Evolutionary conservation across 1,139 yeast species (phyloP), one percentile per base, ranked within the genome.

Genomic region (Candida sanyaensis): DNA sequence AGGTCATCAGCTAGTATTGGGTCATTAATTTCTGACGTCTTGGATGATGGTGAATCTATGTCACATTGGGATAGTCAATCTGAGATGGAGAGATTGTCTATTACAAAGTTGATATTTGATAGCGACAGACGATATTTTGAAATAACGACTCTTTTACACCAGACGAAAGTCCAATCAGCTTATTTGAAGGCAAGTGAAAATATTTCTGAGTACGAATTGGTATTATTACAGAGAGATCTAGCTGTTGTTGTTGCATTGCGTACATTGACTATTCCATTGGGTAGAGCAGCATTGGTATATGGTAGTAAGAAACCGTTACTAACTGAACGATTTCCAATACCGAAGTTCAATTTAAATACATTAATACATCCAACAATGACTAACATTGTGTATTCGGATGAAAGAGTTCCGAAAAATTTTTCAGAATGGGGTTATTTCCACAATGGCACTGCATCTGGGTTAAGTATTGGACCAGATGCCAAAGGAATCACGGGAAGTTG

Each of bases 351-450:
- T 60, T 81, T 89, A 55, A 81, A 79, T 51, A 80, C 90, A 0
- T 60, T 81, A 24, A 80, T 92, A 44, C 71, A 81, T 13, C 96
- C 97, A 0, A 73, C 76, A 44, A 83, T 84, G 67, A 77, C 83
- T 3, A 87, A 84, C 27, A 80, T 89, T 1, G 74, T 84, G 1
- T 66, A 84, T 4, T 84, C 85, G 4, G 81, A 78, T 49, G 83
- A 80, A 2, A 61, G 78, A 0, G 63, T 88, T 8, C 75, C 81
- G 12, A 71, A 75, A 4, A 77, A 73, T 13, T 67, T 78, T 4
- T 62, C 80, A 24, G 83, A 84, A 41, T 92, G 97, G 97, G 97
- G 96, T 0, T 81, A 83, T 52, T 95, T 93, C 62, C 97, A 93
- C 58, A 88, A 88, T 58, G 99, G 99, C 10, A 96, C 85, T 0